phyloP scores from a whole-genome alignment of 495 filamentous ascomycete species.

The Acidiella bohemica region DNA sequence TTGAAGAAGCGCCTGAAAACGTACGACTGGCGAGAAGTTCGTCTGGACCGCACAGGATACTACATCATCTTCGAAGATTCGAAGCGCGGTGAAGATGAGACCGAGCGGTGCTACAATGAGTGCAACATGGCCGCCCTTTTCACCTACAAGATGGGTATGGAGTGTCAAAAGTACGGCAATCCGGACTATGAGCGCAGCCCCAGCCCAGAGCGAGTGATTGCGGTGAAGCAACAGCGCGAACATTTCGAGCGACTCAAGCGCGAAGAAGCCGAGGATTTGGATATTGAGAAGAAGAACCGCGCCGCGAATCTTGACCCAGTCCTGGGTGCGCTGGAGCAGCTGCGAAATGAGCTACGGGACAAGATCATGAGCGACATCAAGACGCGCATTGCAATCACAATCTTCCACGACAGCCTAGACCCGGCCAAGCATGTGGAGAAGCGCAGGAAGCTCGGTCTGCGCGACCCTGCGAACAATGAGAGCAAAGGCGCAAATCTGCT shows the following conservation, averaged over 20 bases:
- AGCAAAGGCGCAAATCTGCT: conserved; percentile 36
- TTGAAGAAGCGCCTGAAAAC: conserved; percentile 73
- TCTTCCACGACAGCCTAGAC: conserved; percentile 73
- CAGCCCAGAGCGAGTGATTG: conserved; percentile 38
- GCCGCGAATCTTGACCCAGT: conserved; percentile 77
- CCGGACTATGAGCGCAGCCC: conserved; percentile 52
- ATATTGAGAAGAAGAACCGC: conserved; percentile 73
- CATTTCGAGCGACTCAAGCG: conserved; percentile 44
- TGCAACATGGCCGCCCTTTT: conserved; percentile 70
- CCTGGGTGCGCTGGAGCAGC: conserved; percentile 59
- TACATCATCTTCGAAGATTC: conserved; percentile 78
- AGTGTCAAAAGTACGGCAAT: conserved; percentile 57
- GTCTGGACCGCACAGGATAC: conserved; percentile 73
- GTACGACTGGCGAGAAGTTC: conserved; percentile 61
- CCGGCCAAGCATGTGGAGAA: conserved; percentile 63
- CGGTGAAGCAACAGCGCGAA: conserved; percentile 42
- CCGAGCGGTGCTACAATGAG: conserved; percentile 56
- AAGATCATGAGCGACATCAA: conserved; percentile 78
- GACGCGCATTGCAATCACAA: conserved; percentile 64
- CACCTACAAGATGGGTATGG: conserved; percentile 88
- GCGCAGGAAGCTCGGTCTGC: conserved; percentile 62
- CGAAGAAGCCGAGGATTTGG: conserved; percentile 62
- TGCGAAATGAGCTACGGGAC: conserved; percentile 67
- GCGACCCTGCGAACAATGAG: conserved; percentile 47
- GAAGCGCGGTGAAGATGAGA: conserved; percentile 60